Percentiles rank a stretch among this genome's conserved stretches.
phyloP scores from a whole-genome alignment of 768 basidiomycete species.

The Boletus subcaerulescens region DNA sequence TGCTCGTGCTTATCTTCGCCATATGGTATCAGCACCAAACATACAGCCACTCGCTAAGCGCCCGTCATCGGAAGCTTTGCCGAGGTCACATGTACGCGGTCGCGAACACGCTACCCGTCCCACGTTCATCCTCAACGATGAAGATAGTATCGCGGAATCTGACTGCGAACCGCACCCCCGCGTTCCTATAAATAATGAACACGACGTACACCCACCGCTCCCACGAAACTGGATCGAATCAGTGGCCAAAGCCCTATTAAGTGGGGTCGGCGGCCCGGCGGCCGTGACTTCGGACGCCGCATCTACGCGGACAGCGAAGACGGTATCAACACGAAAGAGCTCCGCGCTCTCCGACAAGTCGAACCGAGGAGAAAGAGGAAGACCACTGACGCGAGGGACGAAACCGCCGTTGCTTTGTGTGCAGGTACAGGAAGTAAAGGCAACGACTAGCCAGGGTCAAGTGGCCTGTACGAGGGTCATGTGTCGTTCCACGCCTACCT shows the following conservation, averaged over 20 bases:
- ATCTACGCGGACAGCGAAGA: conserved; percentile 20
- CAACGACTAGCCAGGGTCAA: conserved; percentile 26
- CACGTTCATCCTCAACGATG: conserved; percentile 34
- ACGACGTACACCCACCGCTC: conserved; percentile 46
- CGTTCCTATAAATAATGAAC: conserved; percentile 30
- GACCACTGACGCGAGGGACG: conserved; percentile 2
- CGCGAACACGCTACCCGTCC: conserved; percentile 25
- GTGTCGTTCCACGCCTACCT: conserved; percentile 69
- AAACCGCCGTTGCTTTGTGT: conserved; percentile 35
- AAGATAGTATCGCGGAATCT: conserved; percentile 24
- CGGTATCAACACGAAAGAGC: conserved; percentile 23
- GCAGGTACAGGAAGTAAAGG: conserved; percentile 33
- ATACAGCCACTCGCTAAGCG: conserved; percentile 37
- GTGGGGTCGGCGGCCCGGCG: conserved; percentile 42
- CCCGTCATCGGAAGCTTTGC: conserved; percentile 30
- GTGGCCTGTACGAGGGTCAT: conserved; percentile 57
- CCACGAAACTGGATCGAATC: conserved; percentile 70
- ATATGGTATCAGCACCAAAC: conserved; percentile 63
- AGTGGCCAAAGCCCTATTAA: conserved; percentile 64
- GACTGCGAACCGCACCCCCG: conserved; percentile 21
- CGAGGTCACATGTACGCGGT: conserved; percentile 31
- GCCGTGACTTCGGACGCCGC: conserved; percentile 30
- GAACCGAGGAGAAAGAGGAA: conserved; percentile 20
- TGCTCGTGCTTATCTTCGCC: conserved; percentile 67
- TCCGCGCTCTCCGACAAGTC: conserved; percentile 26